Base-by-base conservation (phyloP, 495 filamentous ascomycete species). In the Clohesyomyces aquaticus region DNA sequence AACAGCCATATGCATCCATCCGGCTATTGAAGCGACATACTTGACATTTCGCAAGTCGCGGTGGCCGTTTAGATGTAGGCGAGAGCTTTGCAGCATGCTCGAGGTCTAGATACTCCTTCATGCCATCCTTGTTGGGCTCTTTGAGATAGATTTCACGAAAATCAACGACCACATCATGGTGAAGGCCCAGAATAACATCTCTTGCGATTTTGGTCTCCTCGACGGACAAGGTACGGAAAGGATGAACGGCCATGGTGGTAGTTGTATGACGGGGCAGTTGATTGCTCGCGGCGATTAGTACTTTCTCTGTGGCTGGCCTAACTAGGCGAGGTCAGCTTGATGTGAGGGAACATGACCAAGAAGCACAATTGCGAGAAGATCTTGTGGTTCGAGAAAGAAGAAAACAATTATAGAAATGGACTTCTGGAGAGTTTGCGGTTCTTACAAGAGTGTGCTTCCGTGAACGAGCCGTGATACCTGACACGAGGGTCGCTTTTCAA, bases 11-110 rank as follows among this genome's bases (percentile, higher is more conserved):
- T n/a, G n/a, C n/a, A n/a, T n/a, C n/a, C n/a, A n/a, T n/a, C n/a
- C n/a, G n/a, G n/a, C n/a, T n/a, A n/a, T n/a, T n/a, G n/a, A n/a
- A n/a, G n/a, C n/a, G n/a, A n/a, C 14, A 38, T 38, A 38, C 32
- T 14, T 38, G 32, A 21, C 86, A 80, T 48, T 81, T 77, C n/a
- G 87, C 86, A 41, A 85, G 72, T 49, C 87, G 81, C 4, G 81
- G 77, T 4, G 86, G 87, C 0, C 78, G 74, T 12, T 77, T 78
- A 0, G 77, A 78, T 0, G 75, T 78, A 35, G 80, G 76, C 38
- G 75, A 79, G 51, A 53, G 61, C 2, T 73, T 74, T 11, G 79
- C 80, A 2, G 78, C 71, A 65, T 83, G 79, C 64, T 84, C 81
- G 9, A 81, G 63, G 0, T 78, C 77, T 2, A 84, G 77, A 48